Percentiles rank a stretch among this genome's conserved stretches.
Evolutionary conservation across 306 rosid species (phyloP).

Genomic region (Cucumis cinereus): DNA sequence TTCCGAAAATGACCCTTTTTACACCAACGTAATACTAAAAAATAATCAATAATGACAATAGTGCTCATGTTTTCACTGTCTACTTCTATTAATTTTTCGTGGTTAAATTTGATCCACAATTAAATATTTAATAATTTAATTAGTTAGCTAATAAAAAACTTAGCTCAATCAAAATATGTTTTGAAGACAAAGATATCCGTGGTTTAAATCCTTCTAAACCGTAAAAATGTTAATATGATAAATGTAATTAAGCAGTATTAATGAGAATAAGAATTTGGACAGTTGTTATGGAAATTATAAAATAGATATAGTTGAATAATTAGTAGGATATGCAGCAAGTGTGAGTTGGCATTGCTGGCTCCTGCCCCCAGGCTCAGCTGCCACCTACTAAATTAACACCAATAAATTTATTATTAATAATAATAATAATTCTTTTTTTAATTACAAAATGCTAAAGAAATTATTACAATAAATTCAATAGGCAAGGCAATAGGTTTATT

Average conservation of each 20-base stretch:
- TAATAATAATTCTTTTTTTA: too few species aligned
- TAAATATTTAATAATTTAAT: too few species aligned
- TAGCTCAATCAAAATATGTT: too few species aligned
- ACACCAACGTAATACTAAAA: neutral
- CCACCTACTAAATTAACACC: neutral
- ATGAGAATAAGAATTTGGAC: neutral
- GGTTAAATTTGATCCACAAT: too few species aligned
- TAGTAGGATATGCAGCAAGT: neutral
- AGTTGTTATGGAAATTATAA: neutral
- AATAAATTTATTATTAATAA: neutral
- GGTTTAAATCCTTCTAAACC: too few species aligned
- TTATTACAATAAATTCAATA: neutral
- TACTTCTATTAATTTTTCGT: too few species aligned
- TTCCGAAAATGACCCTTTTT: neutral
- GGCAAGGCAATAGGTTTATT: neutral
- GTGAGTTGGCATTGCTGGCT: neutral
- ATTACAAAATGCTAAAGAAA: neutral
- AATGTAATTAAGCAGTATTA: too few species aligned
- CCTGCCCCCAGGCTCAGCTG: neutral
- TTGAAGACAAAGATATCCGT: too few species aligned
- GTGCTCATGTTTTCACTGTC: too few species aligned
- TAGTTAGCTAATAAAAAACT: too few species aligned
- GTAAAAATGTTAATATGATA: too few species aligned
- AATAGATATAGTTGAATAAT: neutral
- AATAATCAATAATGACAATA: too few species aligned